Base-by-base conservation (phyloP, 2,329 filamentous ascomycete genomes). In the Cladophialophora immunda region DNA sequence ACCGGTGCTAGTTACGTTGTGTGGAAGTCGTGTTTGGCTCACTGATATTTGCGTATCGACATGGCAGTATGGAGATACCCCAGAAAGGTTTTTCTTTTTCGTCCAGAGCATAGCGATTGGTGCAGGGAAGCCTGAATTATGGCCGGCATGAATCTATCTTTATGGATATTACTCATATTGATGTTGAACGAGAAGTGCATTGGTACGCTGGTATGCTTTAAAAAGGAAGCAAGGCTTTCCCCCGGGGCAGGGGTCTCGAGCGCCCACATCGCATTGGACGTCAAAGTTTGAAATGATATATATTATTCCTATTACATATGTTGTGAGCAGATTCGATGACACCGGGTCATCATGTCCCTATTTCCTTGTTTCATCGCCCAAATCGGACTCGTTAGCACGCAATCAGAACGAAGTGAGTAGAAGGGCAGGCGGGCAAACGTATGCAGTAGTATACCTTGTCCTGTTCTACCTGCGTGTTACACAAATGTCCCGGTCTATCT, bases 141-240 rank as follows among this genome's bases (percentile, higher is more conserved):
- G 17, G 27, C 25, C 38, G 57, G 57, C 25, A 59, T 59, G 57
- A 59, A n/a, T 59, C 38, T 38, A 55, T 47, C 27, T 29, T 59
- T 45, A 59, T 47, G 57, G 57, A 59, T 59, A 50, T 59, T 59
- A 59, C 45, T 59, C 36, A 45, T 59, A 59, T 50, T 59, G 41
- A 47, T 59, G 45, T 50, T 50, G 57, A 45, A 55, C 45, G 45
- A 50, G 45, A 50, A 50, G 45, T 25, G 45, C 45, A 50, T 50
- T 25, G 45, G 45, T 50, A 25, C 19, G 19, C 55, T 45, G 34
- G 13, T n/a, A 27, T 41, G 34, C 22, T 29, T 55, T 4, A 56
- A n/a, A 41, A 27, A 27, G 55, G 55, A 34, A 55, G 25, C 4
- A 34, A 30, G 27, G 30, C 13, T 30, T n/a, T 15, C n/a, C 8